Evolutionary conservation across 2,329 filamentous ascomycete genomes (phyloP).

Genomic region (Aspergillus pseudotamarii): DNA sequence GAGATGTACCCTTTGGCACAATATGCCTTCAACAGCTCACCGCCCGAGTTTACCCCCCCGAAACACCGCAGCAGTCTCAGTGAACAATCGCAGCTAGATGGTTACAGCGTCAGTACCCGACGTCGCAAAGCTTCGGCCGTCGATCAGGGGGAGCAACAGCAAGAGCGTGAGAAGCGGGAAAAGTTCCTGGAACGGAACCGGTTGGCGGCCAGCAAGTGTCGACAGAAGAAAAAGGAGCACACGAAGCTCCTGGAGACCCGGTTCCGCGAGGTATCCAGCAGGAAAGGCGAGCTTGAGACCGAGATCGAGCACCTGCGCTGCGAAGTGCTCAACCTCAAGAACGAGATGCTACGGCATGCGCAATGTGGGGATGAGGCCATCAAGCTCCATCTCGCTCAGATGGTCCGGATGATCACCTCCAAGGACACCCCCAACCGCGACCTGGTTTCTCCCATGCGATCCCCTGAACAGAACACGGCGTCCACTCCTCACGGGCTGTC

Average conservation of each 20-base stretch:
- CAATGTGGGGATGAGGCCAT: conserved; percentile 43
- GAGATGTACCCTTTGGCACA: background rate
- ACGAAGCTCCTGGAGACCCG: conserved; percentile 52
- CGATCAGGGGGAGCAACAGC: conserved; percentile 7
- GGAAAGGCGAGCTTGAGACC: conserved; percentile 33
- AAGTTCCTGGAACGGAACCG: conserved; percentile 62
- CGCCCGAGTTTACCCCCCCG: background rate
- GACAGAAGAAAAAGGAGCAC: conserved; percentile 65
- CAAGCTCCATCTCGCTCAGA: conserved; percentile 39
- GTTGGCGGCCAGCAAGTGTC: conserved; percentile 62
- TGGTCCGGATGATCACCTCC: conserved; percentile 35
- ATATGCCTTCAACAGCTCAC: background rate
- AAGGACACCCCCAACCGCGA: conserved; percentile 3
- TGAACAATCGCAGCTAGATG: background rate
- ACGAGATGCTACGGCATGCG: conserved; percentile 43
- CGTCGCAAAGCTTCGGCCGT: background rate
- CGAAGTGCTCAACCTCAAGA: conserved; percentile 43
- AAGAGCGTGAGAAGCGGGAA: conserved; percentile 46
- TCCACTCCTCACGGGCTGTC: background rate
- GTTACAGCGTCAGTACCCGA: background rate
- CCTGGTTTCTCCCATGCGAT: background rate
- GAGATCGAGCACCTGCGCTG: conserved; percentile 39
- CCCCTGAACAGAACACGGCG: background rate
- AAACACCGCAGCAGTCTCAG: background rate
- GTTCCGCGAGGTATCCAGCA: conserved; percentile 38